Conservation (phyloP, 208 protist genomes). For the Leishmania gerbilli region DNA sequence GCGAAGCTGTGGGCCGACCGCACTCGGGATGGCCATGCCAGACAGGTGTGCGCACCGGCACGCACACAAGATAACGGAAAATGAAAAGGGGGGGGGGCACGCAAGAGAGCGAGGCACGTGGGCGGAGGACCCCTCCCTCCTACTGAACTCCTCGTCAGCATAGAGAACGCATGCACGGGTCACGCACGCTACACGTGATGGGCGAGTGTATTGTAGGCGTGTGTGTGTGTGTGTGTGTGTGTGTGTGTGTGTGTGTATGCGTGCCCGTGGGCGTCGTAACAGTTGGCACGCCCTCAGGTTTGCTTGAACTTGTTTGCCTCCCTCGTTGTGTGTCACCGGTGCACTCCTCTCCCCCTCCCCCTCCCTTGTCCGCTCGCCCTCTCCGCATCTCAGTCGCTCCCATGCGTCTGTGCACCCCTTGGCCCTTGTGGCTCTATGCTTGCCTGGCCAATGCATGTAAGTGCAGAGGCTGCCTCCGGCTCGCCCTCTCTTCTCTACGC, state of each 20-base stretch:
- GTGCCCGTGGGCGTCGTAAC: background rate
- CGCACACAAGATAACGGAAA: background rate
- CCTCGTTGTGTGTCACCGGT: background rate
- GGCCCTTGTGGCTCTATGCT: background rate
- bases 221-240: no score
- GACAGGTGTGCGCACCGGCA: conserved; percentile 10
- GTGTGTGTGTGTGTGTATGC: background rate
- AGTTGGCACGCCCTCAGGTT: background rate
- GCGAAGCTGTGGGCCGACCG: conserved; percentile 82
- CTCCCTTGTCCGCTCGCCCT: background rate
- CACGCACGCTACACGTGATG: no score
- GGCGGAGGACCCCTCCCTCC: background rate
- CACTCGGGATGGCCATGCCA: conserved; percentile 22
- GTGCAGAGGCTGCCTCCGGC: background rate
- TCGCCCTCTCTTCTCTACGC: no score
- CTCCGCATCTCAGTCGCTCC: background rate
- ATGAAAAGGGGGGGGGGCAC: background rate
- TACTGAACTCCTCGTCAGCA: background rate
- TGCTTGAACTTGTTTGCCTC: background rate
- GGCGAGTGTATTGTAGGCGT: no score
- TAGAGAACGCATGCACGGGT: background rate
- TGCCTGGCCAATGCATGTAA: background rate
- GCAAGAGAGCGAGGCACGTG: background rate
- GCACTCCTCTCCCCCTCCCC: background rate
- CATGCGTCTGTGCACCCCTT: background rate